phyloP scores from a whole-genome alignment of 75 land plant species.

The Isoetes taiwanensis region DNA sequence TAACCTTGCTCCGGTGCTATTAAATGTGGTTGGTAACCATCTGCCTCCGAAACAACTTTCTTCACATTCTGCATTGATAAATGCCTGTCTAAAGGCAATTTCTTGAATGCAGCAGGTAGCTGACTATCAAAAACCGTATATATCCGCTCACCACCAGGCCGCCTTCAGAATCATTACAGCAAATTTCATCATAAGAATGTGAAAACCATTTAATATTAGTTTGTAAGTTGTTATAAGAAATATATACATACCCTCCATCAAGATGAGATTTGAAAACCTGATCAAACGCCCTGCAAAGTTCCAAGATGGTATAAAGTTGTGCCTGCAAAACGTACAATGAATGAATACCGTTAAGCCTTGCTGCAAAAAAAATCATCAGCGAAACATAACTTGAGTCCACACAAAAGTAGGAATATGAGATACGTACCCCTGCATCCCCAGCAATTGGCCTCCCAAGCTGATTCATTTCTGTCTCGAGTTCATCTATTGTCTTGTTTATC shows the following conservation, averaged over 20 bases:
- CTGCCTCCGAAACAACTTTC: constrained; percentile 69
- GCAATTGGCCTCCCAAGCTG: constrained; percentile 69
- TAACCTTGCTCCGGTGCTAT: constrained; percentile 94
- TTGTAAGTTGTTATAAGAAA: background rate
- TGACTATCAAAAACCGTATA: constrained; percentile 82
- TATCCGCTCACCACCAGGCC: constrained; percentile 75
- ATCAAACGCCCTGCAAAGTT: constrained; percentile 80
- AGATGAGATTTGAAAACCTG: constrained; percentile 77
- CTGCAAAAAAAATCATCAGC: background rate
- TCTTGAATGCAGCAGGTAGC: constrained; percentile 61
- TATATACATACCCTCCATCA: constrained; percentile 55
- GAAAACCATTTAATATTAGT: background rate
- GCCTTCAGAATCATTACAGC: constrained; percentile 21
- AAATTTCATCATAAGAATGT: background rate
- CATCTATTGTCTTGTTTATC: constrained; percentile 67
- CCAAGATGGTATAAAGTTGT: constrained; percentile 70
- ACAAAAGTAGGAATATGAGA: constrained; percentile 2
- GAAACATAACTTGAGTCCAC: background rate
- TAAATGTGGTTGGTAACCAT: constrained; percentile 91
- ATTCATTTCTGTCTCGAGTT: constrained; percentile 66
- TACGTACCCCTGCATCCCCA: constrained; percentile 66
- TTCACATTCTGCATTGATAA: constrained; percentile 64
- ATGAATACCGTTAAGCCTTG: background rate
- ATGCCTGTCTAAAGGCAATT: constrained; percentile 60
- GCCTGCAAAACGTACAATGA: constrained; percentile 31